A percentile compares a stretch with the other conserved stretches of the same genome.
These are phyloP conservation scores for Biscogniauxia sp. DNA, from an alignment of 2,329 filamentous ascomycete species.

Conservation along the genomic window DNA sequence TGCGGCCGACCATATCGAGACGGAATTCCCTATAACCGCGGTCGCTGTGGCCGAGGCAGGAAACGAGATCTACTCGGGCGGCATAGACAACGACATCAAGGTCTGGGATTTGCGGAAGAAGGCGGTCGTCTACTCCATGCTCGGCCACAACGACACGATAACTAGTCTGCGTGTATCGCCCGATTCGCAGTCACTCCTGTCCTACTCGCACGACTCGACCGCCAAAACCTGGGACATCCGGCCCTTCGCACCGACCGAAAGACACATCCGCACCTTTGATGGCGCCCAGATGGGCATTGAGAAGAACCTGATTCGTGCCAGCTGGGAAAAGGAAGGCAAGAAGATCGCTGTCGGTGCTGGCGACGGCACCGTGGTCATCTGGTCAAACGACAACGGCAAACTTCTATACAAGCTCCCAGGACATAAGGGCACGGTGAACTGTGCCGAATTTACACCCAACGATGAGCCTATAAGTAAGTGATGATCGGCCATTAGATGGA, in stretches of 20 bases:
- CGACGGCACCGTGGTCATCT: slow-evolving; percentile 86
- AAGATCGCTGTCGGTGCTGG: slow-evolving; percentile 86
- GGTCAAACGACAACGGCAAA: slow-evolving; percentile 86
- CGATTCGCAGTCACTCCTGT: slow-evolving; percentile 85
- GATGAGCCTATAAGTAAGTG: slow-evolving; percentile 82
- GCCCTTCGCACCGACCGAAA: slow-evolving; percentile 86
- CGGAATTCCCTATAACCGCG: slow-evolving; percentile 88
- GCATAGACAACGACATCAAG: slow-evolving; percentile 96
- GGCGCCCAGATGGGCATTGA: slow-evolving; percentile 86
- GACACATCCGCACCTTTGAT: slow-evolving; percentile 84
- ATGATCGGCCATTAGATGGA: not conserved
- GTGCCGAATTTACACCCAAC: slow-evolving; percentile 83
- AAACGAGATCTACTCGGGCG: slow-evolving; percentile 90
- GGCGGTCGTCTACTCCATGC: slow-evolving; percentile 79
- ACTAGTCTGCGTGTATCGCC: slow-evolving; percentile 90
- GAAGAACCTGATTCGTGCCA: slow-evolving; percentile 86
- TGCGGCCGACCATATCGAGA: slow-evolving; percentile 83
- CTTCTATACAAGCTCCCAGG: slow-evolving; percentile 92
- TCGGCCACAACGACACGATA: slow-evolving; percentile 88
- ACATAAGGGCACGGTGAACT: slow-evolving; percentile 93
- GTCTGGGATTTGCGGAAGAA: slow-evolving; percentile 97
- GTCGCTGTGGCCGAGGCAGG: slow-evolving; percentile 90
- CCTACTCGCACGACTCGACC: slow-evolving; percentile 90
- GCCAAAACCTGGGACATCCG: slow-evolving; percentile 95
- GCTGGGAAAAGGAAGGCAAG: slow-evolving; percentile 84